Evolutionary conservation across 2,329 filamentous ascomycete genomes (phyloP).

Genomic region (Sporothrix humicola): DNA sequence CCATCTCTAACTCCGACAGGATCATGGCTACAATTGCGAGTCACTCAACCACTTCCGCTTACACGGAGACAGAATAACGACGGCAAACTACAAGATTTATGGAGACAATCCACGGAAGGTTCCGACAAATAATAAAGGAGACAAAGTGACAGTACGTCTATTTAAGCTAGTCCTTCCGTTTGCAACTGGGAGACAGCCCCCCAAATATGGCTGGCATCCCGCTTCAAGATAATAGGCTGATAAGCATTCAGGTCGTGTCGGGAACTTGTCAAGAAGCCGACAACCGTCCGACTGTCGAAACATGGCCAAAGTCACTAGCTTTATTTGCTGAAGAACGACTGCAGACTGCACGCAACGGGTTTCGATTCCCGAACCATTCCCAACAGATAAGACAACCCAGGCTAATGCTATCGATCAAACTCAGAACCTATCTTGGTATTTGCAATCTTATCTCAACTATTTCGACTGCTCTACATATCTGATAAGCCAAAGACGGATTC

Average conservation of each 20-base stretch:
- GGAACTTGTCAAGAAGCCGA: conserved; percentile 9
- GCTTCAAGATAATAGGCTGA: background rate
- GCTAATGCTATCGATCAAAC: background rate
- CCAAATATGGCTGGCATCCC: background rate
- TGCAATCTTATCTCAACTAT: background rate
- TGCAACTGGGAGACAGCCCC: too few species aligned
- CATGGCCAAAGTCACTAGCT: background rate
- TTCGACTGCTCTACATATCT: background rate
- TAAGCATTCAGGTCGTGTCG: background rate
- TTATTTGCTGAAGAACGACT: background rate
- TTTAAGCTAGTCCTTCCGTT: background rate
- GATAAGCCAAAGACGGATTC: conserved; percentile 29
- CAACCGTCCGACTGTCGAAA: background rate
- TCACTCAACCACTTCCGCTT: background rate
- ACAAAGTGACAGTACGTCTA: background rate
- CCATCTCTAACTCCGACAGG: background rate
- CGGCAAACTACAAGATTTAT: background rate
- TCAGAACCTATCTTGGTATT: background rate
- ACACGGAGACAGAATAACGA: background rate
- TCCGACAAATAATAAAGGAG: background rate
- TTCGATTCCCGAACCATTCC: background rate
- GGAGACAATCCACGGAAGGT: background rate
- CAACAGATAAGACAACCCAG: background rate
- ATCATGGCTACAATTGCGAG: background rate
- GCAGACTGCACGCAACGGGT: background rate